Evolutionary conservation across 1,139 yeast genomes (phyloP), one percentile per base, ranked within the genome.

Genomic region (Nadsonia starkeyi-henricii): DNA sequence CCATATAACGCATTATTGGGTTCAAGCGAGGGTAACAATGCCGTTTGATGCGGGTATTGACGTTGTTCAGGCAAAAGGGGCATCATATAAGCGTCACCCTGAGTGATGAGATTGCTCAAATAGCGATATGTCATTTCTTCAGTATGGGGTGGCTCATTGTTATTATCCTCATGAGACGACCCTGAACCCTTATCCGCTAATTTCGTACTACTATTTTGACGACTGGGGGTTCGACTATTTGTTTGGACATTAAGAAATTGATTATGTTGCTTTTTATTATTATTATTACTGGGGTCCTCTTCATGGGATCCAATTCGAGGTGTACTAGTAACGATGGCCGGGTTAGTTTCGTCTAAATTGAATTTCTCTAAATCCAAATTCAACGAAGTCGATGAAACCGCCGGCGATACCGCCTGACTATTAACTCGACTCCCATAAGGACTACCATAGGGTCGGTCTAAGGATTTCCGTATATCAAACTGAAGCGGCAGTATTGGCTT

Each of bases 1-100:
- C 77, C 76, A 43, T 63, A 57, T 47, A 78, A 65, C 15, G 62
- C 60, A 2, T 62, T 57, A 20, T 70, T 61, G n/a, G 71, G 65
- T 1, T 79, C 17, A 8, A 33, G 5, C 3, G 15, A 5, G 17
- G 39, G 39, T 33, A 33, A 33, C 12, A 33, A n/a, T 5, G 39
- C 17, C 9, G 39, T 33, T 33, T 33, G 39, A 8, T 5, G 4
- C 5, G 39, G 39, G 17, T 33, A 33, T 15, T 15, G 9, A 4
- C 39, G 4, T n/a, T 33, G 39, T 4, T 12, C 15, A n/a, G 39
- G 39, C 17, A 33, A 15, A 3, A 33, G 17, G 17, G 39, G 39
- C 39, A 33, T 33, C 17, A 15, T 15, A 15, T 33, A 33, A 15
- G 39, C 4, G 17, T 33, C 39, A 8, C 17, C 39, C 17, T 33